A percentile compares a stretch with the other conserved stretches of the same genome.
Evolutionary conservation across 179 eudicot genomes (phyloP).

Genomic region (Actinidia arguta): DNA sequence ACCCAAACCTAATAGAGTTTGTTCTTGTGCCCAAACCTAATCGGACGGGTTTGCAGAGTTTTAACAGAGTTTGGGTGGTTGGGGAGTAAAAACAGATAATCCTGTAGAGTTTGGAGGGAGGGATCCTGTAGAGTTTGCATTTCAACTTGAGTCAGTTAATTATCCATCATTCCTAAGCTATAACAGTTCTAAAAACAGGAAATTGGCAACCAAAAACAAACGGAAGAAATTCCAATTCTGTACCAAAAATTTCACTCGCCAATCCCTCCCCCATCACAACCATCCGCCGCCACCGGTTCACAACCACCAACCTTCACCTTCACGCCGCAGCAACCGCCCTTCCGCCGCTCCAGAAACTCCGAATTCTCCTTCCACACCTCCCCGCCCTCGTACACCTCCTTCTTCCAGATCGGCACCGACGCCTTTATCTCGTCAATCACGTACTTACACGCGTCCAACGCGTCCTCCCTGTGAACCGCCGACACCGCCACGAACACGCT

Average conservation of each 20-base stretch:
- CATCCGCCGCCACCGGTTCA: not conserved
- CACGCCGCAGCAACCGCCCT: constrained; percentile 15
- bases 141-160: no score
- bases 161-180: no score
- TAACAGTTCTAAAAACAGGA: no score
- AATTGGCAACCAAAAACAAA: not conserved
- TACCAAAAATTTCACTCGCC: not conserved
- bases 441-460: constrained; percentile 19
- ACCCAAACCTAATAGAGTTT: no score
- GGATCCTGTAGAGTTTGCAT: no score
- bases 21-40: no score
- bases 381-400: constrained; percentile 84
- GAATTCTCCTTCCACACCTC: constrained; percentile 96
- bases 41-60: no score
- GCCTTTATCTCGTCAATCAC: constrained; percentile 80
- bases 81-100: no score
- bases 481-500: constrained; percentile 19
- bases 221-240: not conserved
- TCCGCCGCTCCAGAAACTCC: constrained; percentile 71
- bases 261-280: not conserved
- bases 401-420: constrained; percentile 91
- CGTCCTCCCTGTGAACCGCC: constrained; percentile 6
- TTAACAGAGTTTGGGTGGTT: no score
- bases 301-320: constrained; percentile 10
- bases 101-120: no score